Base-by-base conservation (phyloP, 768 basidiomycete species). In the Clathrus columnatus region DNA sequence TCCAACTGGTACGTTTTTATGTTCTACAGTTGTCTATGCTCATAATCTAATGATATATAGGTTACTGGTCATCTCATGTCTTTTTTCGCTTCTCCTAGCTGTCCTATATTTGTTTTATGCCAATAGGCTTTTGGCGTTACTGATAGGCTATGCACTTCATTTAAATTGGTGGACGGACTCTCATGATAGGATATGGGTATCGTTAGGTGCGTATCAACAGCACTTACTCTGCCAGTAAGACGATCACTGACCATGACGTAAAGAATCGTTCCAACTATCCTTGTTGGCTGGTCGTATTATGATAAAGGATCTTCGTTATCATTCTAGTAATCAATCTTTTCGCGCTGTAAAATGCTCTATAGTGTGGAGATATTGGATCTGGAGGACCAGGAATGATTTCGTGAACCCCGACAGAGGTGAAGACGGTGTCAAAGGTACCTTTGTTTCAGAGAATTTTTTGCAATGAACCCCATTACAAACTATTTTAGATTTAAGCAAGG, bases 281-380 rank as follows among this genome's bases (percentile, higher is more conserved):
- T 72, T 92, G 8, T 71, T 97, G 36, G 83, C 87, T 1, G 95
- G 95, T 28, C 75, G 93, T 59, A 82, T 98, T 50, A 77, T 94
- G 20, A 75, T 97, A 62, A 91, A 90, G 71, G 89, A 97, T 65
- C 67, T 96, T 28, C 74, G 79, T 17, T 97, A 97, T 67, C 83
- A 95, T 68, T 94, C 92, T 1, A 87, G 89, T 65, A 97, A 95
- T 68, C 87, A 96, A 67, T 90, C 87, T 18, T 75, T 94, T 44
- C 82, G 83, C 59, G 77, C 92, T 50, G 80, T 91, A 47, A 89
- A 91, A 68, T 88, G 84, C 1, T 83, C 91, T 64, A 68, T 97
- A 48, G 86, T 86, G 61, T 98, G 94, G 92, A 78, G 91, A 60
- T 97, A 95, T 67, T 98, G 95, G 95, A 76, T 91, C 48, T 83